These are phyloP conservation scores for Fusarium sp. DNA, from an alignment of 2,329 filamentous ascomycete genomes.

Conservation along the genomic window DNA sequence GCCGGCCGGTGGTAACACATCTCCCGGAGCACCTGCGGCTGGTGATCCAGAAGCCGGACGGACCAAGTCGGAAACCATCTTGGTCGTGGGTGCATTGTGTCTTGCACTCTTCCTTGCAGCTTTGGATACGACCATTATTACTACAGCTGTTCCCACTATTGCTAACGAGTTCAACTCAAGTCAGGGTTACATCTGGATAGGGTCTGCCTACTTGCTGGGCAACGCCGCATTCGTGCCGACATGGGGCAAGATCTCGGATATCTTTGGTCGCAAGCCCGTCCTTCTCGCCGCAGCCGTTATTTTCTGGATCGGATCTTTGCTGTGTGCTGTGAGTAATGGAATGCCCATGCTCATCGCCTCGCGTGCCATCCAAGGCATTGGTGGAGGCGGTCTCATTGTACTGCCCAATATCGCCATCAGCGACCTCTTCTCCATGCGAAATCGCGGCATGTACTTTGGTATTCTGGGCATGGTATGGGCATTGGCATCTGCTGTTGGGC, in stretches of 20 bases:
- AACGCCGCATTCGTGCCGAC: conserved; percentile 74
- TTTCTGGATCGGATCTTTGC: conserved; percentile 66
- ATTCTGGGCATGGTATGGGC: conserved; percentile 70
- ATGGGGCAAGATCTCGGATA: conserved; percentile 73
- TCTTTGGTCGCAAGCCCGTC: conserved; percentile 68
- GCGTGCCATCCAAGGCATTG: conserved; percentile 67
- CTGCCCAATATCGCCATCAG: conserved; percentile 69
- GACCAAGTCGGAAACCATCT: conserved; percentile 52
- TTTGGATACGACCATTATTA: conserved; percentile 70
- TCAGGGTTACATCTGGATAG: conserved; percentile 81
- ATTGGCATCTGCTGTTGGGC: conserved; percentile 72
- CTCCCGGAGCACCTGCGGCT: conserved; percentile 14
- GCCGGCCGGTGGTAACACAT: conserved; percentile 14
- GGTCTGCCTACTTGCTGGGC: conserved; percentile 77
- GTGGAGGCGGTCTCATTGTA: conserved; percentile 68
- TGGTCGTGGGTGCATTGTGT: conserved; percentile 56
- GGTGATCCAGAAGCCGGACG: conserved; percentile 50
- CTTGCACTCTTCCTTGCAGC: conserved; percentile 64
- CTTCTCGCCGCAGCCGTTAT: conserved; percentile 61
- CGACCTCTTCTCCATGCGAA: conserved; percentile 65
- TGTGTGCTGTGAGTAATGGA: conserved; percentile 62
- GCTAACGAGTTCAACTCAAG: conserved; percentile 71
- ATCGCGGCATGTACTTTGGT: conserved; percentile 64
- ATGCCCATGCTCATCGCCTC: conserved; percentile 66
- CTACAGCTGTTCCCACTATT: conserved; percentile 75